These are phyloP conservation scores for Purpureocillium lavendulum DNA, from an alignment of 2,329 filamentous ascomycete species.

Conservation along the genomic window DNA sequence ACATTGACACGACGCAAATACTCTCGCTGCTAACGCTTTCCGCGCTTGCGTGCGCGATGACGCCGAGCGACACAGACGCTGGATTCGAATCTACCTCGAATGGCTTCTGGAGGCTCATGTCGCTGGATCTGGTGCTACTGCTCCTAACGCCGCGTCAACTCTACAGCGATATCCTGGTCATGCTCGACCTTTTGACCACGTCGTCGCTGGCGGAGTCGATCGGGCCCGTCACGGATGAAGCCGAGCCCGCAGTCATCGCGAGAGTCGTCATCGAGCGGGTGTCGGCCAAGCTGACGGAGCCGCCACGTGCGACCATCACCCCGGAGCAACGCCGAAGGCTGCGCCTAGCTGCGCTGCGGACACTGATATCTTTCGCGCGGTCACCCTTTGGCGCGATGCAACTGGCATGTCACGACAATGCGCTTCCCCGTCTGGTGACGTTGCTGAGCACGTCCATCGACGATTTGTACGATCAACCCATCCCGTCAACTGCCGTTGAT, in stretches of 20 bases:
- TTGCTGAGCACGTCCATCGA: slow-evolving; percentile 59
- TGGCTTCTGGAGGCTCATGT: slow-evolving; percentile 60
- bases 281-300: slow-evolving; percentile 53
- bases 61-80: slow-evolving; percentile 19
- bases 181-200: slow-evolving; percentile 58
- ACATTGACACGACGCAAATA: slow-evolving; percentile 55
- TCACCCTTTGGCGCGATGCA: slow-evolving; percentile 55
- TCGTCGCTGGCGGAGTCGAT: slow-evolving; percentile 57
- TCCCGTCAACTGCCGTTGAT: slow-evolving; percentile 30
- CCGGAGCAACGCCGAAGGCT: slow-evolving; percentile 31
- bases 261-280: slow-evolving; percentile 51
- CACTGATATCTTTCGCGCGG: slow-evolving; percentile 51
- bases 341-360: slow-evolving; percentile 39
- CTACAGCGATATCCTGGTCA: slow-evolving; percentile 51
- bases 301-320: slow-evolving; percentile 29
- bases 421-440: slow-evolving; percentile 66
- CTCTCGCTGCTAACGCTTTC: slow-evolving; percentile 58
- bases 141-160: slow-evolving; percentile 61
- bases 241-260: slow-evolving; percentile 34
- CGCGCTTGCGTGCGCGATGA: slow-evolving; percentile 49
- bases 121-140: slow-evolving; percentile 57
- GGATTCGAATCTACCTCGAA: slow-evolving; percentile 20
- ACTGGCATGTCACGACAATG: slow-evolving; percentile 59
- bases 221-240: slow-evolving; percentile 49
- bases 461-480: slow-evolving; percentile 55